Evolutionary conservation across 192 early-diverging fungal genomes (phyloP), one percentile per base, ranked within the genome.

Genomic region (Mortierella antarctica): DNA sequence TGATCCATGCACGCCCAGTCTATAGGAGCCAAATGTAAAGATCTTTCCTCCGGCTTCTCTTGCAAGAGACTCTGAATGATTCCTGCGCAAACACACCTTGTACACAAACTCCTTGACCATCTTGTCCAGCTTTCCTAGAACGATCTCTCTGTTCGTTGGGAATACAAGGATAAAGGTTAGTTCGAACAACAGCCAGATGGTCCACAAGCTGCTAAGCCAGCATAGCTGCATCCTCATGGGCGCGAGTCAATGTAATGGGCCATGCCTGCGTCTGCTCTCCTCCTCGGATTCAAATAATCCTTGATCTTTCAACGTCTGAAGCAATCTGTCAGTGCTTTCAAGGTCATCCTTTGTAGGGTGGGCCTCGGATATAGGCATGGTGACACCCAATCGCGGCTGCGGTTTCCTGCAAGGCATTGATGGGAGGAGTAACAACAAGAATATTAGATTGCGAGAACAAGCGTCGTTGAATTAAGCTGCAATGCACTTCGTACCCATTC

Each of bases 1-100:
- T 67, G 91, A 86, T 20, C 93, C 94, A 83, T 99, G 96, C 10
- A 97, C 98, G 15, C 98, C 98, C 31, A 98, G 86, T 48, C 96
- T 88, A 82, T 95, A 99, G 11, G 95, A 97, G 7, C 98, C 98
- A 84, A 96, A 99, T 2, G 98, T 97, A 69, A 96, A 99, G 40
- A 98, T 97, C 82, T 98, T 97, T 39, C 98, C 97, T 21, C 96
- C 96, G 20, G 91, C 94, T 56, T 96, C 93, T 56, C 84, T 88
- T 4, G 98, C 98, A 51, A 97, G 65, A 40, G 88, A 76, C 79
- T 97, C 98, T 13, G 96, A 88, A 52, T 93, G 80, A n/a, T 88
- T 89, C 58, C 90, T 87, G 57, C 91, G 92, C 40, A 95, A 75
- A 44, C 89, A 88, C 23, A 94, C 91, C n/a, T 79, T 59, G 57